Evolutionary conservation across 202 grass and related monocot genomes (phyloP), one percentile per base, ranked within the genome.

Genomic region (Bolboschoenoplectus hybrid): DNA sequence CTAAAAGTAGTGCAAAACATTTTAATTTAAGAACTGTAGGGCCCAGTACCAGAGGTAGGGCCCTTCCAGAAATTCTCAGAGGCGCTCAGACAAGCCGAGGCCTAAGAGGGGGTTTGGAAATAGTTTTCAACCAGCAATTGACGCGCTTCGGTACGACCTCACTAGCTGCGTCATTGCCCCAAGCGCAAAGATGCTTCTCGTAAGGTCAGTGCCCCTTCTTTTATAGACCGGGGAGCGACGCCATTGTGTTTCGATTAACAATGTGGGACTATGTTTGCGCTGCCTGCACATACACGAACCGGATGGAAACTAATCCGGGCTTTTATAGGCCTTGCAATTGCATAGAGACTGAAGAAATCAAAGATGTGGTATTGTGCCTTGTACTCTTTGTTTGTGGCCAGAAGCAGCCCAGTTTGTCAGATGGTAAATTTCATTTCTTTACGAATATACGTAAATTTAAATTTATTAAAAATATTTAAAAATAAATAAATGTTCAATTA

Each of bases 51-150:
- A 81, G 52, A 85, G 63, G 56, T 6, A 82, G 76, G 86, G 36
- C 84, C 90, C 81, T 80, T 94, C 70, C 84, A 92, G 84, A 89
- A 90, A 91, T 94, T 91, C 91, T 91, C 71, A 66, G n/a, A 84
- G 85, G 52, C 86, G 66, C 83, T 2, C 1, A 6, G 7, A 13
- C 73, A 47, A 80, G 34, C 74, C 74, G 51, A 78, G 89, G 82
- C 82, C 91, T 82, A 81, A 84, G 87, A 91, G 91, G 89, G 85
- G 87, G 89, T 91, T 89, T 93, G 89, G 89, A 91, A 91, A 91
- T 94, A 91, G 92, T 89, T 94, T 88, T 91, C 85, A 91, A 93
- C 87, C 92, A 93, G 89, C 85, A 93, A 93, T 93, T 89, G 92
- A 93, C 92, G 87, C 92, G 83, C 89, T 85, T 94, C 89, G 87